phyloP scores from a whole-genome alignment of 2,329 filamentous ascomycete species.

The Fusarium sp. region DNA sequence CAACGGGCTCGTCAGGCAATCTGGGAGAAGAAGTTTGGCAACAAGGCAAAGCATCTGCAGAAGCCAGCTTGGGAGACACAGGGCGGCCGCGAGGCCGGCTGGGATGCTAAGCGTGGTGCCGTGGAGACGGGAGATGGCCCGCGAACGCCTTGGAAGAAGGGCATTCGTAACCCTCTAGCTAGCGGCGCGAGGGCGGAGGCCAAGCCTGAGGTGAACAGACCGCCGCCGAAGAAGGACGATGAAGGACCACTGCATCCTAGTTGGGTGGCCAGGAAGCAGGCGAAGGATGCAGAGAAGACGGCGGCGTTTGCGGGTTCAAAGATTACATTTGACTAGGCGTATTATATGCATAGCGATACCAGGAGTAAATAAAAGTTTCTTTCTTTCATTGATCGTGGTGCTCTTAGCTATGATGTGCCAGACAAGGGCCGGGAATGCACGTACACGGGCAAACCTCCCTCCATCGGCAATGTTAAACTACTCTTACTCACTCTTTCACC shows the following conservation, averaged over 20 bases:
- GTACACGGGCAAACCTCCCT: conserved; percentile 66
- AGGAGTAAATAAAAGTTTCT: conserved; percentile 39
- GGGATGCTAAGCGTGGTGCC: conserved; percentile 70
- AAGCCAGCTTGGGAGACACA: conserved; percentile 52
- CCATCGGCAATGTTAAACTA: conserved; percentile 74
- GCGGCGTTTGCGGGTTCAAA: conserved; percentile 69
- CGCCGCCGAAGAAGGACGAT: conserved; percentile 59
- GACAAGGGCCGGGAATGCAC: conserved; percentile 19
- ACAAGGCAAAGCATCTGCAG: conserved; percentile 75
- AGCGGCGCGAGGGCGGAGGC: conserved; percentile 9
- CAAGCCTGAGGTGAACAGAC: conserved; percentile 30
- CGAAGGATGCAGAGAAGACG: conserved; percentile 68
- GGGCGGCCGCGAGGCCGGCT: conserved; percentile 62
- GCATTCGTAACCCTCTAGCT: conserved; percentile 57
- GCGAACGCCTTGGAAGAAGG: conserved; percentile 67
- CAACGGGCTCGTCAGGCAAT: conserved; percentile 84
- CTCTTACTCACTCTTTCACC: conserved; percentile 68
- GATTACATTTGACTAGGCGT: conserved; percentile 67
- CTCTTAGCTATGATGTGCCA: neutral
- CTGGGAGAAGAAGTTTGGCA: conserved; percentile 84
- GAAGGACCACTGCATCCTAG: conserved; percentile 72
- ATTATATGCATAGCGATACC: conserved; percentile 37
- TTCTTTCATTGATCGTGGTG: neutral
- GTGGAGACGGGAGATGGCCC: conserved; percentile 59
- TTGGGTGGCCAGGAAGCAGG: conserved; percentile 74